These are phyloP conservation scores for Clausena lansium DNA, from an alignment of 345 rosid genomes.

Conservation along the genomic window DNA sequence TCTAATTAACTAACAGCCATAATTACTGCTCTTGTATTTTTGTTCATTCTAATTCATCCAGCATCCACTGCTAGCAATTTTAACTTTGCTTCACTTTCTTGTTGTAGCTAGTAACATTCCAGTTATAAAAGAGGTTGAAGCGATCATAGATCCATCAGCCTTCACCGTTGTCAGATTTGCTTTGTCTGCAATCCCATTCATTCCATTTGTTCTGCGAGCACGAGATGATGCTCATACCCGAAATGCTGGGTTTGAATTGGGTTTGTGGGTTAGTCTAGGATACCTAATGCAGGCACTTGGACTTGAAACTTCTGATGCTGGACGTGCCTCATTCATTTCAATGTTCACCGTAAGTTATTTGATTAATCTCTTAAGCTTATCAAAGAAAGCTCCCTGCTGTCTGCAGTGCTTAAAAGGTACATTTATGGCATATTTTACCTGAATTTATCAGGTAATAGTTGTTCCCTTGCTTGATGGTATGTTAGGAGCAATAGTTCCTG, in stretches of 20 bases:
- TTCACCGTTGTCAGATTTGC: conserved; percentile 53
- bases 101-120: conserved; percentile 58
- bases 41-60: not conserved
- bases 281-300: conserved; percentile 62
- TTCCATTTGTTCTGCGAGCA: conserved; percentile 45
- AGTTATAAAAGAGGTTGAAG: conserved; percentile 58
- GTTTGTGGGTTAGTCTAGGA: conserved; percentile 60
- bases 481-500: conserved; percentile 62
- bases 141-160: conserved; percentile 46
- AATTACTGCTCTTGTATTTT: not conserved
- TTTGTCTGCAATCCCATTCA: conserved; percentile 52
- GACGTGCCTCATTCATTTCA: conserved; percentile 56
- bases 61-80: not conserved
- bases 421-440: conserved; percentile 15
- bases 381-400: conserved; percentile 5
- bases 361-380: not conserved
- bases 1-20: not conserved
- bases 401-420: conserved; percentile 13
- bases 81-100: conserved; percentile 10
- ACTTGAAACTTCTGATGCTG: conserved; percentile 54
- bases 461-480: conserved; percentile 72
- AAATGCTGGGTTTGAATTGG: conserved; percentile 64
- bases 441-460: conserved; percentile 50
- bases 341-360: conserved; percentile 49
- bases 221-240: conserved; percentile 41